A percentile compares a stretch with the other conserved stretches of the same genome.
phyloP scores from a whole-genome alignment of 116 monocot genomes.

The Papilionanthe hybrid region DNA sequence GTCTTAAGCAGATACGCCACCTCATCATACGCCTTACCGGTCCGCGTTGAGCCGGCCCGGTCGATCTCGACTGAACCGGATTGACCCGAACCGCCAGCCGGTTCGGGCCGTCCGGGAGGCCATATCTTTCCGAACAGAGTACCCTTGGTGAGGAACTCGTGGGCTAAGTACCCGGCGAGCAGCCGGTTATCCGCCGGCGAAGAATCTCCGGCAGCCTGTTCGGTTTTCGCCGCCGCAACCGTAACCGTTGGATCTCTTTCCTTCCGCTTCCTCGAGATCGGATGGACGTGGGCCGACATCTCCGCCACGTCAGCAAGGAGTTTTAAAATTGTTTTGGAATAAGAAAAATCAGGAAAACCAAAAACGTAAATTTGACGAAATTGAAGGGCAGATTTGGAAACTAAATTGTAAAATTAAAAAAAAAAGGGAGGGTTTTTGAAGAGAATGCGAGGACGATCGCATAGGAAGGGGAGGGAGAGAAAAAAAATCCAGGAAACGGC shows the following conservation, averaged over 20 bases:
- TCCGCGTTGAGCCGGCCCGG: not conserved
- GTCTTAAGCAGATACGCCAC: conserved; percentile 38
- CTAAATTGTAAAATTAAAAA: not conserved
- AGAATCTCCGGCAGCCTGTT: not conserved
- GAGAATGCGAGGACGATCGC: not conserved
- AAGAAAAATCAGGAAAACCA: not conserved
- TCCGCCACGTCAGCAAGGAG: conserved; percentile 15
- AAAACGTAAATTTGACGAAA: not conserved
- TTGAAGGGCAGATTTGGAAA: conserved; percentile 9
- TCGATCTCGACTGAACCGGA: not conserved
- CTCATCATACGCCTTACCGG: conserved; percentile 18
- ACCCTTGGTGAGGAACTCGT: conserved; percentile 58
- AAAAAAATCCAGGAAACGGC: not conserved
- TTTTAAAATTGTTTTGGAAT: not conserved
- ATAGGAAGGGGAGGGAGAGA: not conserved
- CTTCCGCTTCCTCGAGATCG: conserved; percentile 45
- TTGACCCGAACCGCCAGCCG: not conserved
- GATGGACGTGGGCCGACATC: conserved; percentile 19
- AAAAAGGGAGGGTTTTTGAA: not conserved
- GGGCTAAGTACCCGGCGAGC: conserved; percentile 61
- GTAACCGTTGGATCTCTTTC: conserved; percentile 7
- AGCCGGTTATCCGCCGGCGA: conserved; percentile 25
- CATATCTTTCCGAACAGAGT: conserved; percentile 34
- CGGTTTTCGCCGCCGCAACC: not conserved
- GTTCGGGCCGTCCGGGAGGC: conserved; percentile 2